Conservation (phyloP, 257 asterid genomes). For the Solanum boliviense region DNA sequence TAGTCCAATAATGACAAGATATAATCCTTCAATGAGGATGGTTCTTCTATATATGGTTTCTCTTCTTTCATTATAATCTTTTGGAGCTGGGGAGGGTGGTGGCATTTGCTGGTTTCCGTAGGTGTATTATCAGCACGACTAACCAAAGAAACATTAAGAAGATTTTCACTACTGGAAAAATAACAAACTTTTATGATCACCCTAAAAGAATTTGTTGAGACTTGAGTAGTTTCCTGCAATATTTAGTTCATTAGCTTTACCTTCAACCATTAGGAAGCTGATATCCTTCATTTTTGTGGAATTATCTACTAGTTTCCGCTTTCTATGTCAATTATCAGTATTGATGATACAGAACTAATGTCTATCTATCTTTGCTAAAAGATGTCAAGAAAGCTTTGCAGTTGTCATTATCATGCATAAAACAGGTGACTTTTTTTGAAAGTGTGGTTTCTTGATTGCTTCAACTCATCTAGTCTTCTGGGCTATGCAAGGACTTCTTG, state of each 20-base stretch:
- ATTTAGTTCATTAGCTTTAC: neutral
- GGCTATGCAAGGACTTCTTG: neutral
- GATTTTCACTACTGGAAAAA: neutral
- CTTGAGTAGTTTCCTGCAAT: neutral
- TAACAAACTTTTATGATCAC: neutral
- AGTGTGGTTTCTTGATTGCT: neutral
- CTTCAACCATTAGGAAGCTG: neutral
- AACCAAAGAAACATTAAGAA: neutral
- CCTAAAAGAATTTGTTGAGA: neutral
- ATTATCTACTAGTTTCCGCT: neutral
- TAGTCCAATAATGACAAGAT: neutral
- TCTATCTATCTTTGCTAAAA: neutral
- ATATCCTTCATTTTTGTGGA: neutral
- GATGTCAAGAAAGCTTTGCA: neutral
- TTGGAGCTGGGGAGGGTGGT: neutral
- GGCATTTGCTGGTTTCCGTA: neutral
- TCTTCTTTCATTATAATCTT: neutral
- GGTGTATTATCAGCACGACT: too few relatives aligned
- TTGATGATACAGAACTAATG: neutral
- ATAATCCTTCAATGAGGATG: neutral
- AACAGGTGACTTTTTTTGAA: neutral
- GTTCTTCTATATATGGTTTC: neutral
- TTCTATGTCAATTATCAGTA: neutral
- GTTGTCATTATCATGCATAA: neutral
- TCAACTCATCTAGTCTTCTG: neutral